A percentile compares a stretch with the other conserved stretches of the same genome.
Conservation (phyloP, 2,329 filamentous ascomycete species). For the Chrysoporthe cubensis region DNA sequence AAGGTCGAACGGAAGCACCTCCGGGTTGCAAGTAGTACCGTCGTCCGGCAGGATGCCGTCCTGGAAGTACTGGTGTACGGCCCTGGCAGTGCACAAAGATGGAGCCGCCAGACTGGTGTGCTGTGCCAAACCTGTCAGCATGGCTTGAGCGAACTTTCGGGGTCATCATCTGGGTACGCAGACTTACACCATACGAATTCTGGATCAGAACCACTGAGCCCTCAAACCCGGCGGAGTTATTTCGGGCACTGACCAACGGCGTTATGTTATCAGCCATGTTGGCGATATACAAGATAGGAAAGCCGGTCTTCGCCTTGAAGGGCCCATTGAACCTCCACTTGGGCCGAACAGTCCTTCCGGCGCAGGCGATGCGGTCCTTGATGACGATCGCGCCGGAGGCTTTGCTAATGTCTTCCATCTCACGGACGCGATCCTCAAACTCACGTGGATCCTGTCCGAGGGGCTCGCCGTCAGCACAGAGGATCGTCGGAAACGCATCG, state of each 20-base stretch:
- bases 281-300: slow-evolving; percentile 49
- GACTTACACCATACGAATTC: slow-evolving; percentile 54
- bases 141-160: background rate
- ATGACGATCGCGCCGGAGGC: slow-evolving; percentile 49
- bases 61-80: slow-evolving; percentile 50
- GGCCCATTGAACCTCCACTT: slow-evolving; percentile 44
- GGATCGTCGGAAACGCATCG: slow-evolving; percentile 50
- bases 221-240: slow-evolving; percentile 48
- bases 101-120: slow-evolving; percentile 54
- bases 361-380: slow-evolving; percentile 46
- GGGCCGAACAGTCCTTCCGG: slow-evolving; percentile 42
- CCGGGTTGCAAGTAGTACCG: slow-evolving; percentile 51
- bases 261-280: slow-evolving; percentile 52
- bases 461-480: slow-evolving; percentile 48
- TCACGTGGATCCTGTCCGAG: slow-evolving; percentile 39
- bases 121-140: slow-evolving; percentile 33
- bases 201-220: slow-evolving; percentile 52
- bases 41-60: slow-evolving; percentile 48
- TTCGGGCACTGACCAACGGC: slow-evolving; percentile 46
- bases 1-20: slow-evolving; percentile 48
- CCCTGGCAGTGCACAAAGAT: slow-evolving; percentile 47
- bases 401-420: slow-evolving; percentile 43
- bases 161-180: background rate
- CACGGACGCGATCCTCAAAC: slow-evolving; percentile 40
- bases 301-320: slow-evolving; percentile 41